A percentile compares a stretch with the other conserved stretches of the same genome.
Evolutionary conservation across 2,329 filamentous ascomycete species (phyloP).

Genomic region (Xylariaceae sp.): DNA sequence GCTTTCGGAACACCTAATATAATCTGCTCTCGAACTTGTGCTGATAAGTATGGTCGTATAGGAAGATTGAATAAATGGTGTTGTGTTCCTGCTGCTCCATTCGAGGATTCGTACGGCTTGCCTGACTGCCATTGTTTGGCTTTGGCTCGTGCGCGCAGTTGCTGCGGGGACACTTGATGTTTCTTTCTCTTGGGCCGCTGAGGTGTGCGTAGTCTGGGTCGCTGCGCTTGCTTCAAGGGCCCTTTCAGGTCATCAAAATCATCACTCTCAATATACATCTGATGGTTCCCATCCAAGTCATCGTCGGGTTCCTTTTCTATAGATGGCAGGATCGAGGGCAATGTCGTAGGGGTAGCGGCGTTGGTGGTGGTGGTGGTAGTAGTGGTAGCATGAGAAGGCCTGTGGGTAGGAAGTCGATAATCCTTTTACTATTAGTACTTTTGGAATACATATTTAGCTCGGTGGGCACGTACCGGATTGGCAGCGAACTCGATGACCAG

Average conservation of each 20-base stretch:
- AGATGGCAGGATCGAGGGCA: conserved; percentile 30
- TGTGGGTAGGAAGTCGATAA: conserved; percentile 21
- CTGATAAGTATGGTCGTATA: conserved; percentile 36
- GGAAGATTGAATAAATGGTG: conserved; percentile 31
- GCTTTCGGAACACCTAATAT: conserved; percentile 16
- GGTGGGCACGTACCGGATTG: conserved; percentile 27
- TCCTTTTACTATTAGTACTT: conserved; percentile 26
- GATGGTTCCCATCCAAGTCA: background rate
- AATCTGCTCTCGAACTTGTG: conserved; percentile 29
- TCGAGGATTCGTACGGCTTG: conserved; percentile 28
- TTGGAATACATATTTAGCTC: background rate
- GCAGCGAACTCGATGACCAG: conserved; percentile 29
- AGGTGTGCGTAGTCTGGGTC: conserved; percentile 1
- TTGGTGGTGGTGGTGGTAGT: background rate
- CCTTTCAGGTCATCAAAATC: background rate
- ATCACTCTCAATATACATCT: background rate
- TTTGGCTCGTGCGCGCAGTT: conserved; percentile 33
- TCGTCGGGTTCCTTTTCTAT: conserved; percentile 26
- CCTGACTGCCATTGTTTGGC: conserved; percentile 39
- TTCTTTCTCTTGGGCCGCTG: conserved; percentile 23
- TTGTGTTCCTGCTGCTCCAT: conserved; percentile 13
- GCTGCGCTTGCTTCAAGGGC: background rate
- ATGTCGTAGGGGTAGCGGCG: background rate
- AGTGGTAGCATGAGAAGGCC: background rate
- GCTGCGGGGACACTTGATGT: conserved; percentile 26